Base-by-base conservation (phyloP, 2,329 filamentous ascomycete species). In the Chalaropsis ovoidea region DNA sequence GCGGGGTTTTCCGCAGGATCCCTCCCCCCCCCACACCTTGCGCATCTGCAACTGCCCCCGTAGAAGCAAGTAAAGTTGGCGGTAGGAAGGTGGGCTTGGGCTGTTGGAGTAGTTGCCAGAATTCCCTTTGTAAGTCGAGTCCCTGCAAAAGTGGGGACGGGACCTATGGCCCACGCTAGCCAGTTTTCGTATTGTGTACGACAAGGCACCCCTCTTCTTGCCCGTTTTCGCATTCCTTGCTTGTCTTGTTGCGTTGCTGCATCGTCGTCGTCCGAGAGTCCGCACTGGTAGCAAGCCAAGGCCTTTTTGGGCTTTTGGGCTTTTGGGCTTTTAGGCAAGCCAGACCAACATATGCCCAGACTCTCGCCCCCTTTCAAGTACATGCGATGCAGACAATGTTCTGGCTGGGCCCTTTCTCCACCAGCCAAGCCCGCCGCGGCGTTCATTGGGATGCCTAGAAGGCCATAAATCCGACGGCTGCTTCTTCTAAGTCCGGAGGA, bases 131-230 rank as follows among this genome's bases (percentile, higher is more conserved):
- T 39, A 58, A 58, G 54, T 39, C 27, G 15, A 35, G 52, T 35
- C 47, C 47, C 19, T 52, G 47, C 27, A 56, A 56, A 56, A 58
- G 54, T 58, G 54, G 27, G 10, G 24, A n/a, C 54, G 27, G 10
- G 24, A n/a, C 54, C 8, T 58, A 4, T 58, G 13, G 27, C 54
- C 15, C 15, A 19, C 24, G 54, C 54, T 39, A 58, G n/a, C 27
- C 24, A 17, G 27, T 11, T 56, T 35, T 56, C 52, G 27, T 58
- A 39, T 58, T 58, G 2, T 58, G 54, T 58, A 58, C 54, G 54
- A 58, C 35, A 39, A 39, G 35, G 35, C 8, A 7, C 4, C 35
- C 35, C 35, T 39, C 35, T 39, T 39, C 1, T 39, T 39, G 35
- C 35, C 35, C 35, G 8, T 39, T 39, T 7, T 39, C 35, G 35